Evolutionary conservation across 116 monocot genomes (phyloP).

Genomic region (Dioscorea cayenensis): DNA sequence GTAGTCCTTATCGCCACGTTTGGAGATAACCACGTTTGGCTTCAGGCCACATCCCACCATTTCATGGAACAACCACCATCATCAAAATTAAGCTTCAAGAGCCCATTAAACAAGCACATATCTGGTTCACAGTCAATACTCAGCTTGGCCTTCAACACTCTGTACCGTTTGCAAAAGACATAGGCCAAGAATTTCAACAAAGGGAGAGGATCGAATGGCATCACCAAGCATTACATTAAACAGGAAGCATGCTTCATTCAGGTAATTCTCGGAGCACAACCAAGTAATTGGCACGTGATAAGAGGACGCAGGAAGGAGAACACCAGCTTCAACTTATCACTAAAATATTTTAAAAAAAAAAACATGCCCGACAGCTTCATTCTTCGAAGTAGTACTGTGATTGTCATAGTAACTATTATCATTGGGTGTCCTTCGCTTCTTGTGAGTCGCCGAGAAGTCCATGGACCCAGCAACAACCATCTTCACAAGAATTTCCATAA

Average conservation of each 20-base stretch:
- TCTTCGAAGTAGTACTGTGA: no score
- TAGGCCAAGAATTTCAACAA: conserved; percentile 19
- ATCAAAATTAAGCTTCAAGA: conserved; percentile 18
- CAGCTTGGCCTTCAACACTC: conserved; percentile 19
- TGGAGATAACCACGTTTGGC: conserved; percentile 18
- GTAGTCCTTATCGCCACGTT: no score
- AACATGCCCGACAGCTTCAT: no score
- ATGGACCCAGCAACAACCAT: conserved; percentile 19
- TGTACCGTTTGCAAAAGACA: conserved; percentile 10
- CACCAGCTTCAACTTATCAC: no score
- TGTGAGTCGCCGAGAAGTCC: conserved; percentile 31
- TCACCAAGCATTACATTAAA: conserved; percentile 23
- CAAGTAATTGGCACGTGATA: no score
- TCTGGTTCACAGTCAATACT: conserved; percentile 12
- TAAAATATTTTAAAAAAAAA: no score
- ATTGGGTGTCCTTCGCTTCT: conserved; percentile 64
- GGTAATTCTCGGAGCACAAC: conserved; percentile 12
- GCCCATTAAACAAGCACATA: conserved; percentile 29
- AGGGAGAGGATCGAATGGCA: conserved; percentile 4
- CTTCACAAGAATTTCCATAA: conserved; percentile 56
- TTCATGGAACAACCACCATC: conserved; percentile 27
- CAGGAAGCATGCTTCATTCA: conserved; percentile 30
- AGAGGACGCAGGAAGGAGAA: no score
- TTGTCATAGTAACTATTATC: no score
- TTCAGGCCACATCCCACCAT: conserved; percentile 26